Conservation (phyloP, 2,329 filamentous ascomycete species). For the Hypoxylon sp. region DNA sequence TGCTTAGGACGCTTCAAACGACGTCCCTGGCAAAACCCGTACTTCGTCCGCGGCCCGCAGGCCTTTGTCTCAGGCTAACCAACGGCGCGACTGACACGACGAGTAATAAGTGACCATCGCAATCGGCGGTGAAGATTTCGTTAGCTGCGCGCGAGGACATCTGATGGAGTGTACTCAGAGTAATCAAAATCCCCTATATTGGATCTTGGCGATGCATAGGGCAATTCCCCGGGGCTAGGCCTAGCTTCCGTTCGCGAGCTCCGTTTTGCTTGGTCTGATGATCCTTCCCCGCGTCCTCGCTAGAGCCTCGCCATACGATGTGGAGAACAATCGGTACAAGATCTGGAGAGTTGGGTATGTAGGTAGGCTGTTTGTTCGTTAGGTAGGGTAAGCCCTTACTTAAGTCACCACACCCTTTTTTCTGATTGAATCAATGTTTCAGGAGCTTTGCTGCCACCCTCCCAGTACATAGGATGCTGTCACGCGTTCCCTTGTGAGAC, state of each 20-base stretch:
- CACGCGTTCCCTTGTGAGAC: constrained; percentile 45
- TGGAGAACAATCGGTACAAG: constrained; percentile 39
- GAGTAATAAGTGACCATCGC: constrained; percentile 22
- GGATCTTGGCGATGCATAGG: constrained; percentile 34
- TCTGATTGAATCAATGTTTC: constrained; percentile 42
- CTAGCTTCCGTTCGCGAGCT: constrained; percentile 24
- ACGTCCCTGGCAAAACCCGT: constrained; percentile 23
- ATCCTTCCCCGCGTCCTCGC: constrained; percentile 42
- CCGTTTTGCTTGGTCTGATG: constrained; percentile 39
- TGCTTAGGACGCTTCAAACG: constrained; percentile 16
- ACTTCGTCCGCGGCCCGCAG: constrained; percentile 28
- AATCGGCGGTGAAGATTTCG: constrained; percentile 42
- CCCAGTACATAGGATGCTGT: constrained; percentile 40
- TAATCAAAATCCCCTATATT: constrained; percentile 37
- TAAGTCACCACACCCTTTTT: constrained; percentile 44
- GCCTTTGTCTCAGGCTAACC: constrained; percentile 34
- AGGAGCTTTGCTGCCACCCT: constrained; percentile 32
- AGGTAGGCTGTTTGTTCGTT: constrained; percentile 8
- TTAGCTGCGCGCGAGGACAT: constrained; percentile 29
- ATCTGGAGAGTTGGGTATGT: constrained; percentile 29
- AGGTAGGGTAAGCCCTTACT: constrained; percentile 36
- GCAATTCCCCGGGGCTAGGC: constrained; percentile 35
- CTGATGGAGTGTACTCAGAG: constrained; percentile 39
- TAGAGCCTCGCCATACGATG: constrained; percentile 41
- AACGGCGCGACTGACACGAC: constrained; percentile 40